phyloP scores from a whole-genome alignment of 345 rosid genomes.

The Mallotus nudiflorus region DNA sequence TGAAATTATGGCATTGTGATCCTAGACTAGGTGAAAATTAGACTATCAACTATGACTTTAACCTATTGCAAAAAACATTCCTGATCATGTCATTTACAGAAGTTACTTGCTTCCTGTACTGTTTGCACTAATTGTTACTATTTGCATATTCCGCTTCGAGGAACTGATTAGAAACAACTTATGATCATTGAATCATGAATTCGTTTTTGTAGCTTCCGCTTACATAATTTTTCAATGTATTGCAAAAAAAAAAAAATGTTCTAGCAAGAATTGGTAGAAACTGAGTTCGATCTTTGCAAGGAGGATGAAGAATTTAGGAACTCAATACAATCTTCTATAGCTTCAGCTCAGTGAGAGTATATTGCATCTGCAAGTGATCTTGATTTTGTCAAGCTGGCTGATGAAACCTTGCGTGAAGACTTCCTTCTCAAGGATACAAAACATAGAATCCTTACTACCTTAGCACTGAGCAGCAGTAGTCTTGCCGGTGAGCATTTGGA shows the following conservation, averaged over 20 bases:
- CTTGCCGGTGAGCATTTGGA: conserved; percentile 46
- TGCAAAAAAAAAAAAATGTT: no score
- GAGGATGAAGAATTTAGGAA: conserved; percentile 84
- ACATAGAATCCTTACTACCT: conserved; percentile 52
- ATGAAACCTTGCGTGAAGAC: conserved; percentile 47
- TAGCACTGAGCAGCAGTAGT: conserved; percentile 55
- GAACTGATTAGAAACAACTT: not conserved
- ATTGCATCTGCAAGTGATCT: conserved; percentile 64
- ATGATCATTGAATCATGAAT: not conserved
- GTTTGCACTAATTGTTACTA: not conserved
- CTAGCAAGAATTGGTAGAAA: conserved; percentile 53
- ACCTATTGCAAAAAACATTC: not conserved
- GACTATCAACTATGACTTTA: not conserved
- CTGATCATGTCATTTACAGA: not conserved
- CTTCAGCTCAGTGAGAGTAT: conserved; percentile 84
- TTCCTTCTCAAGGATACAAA: conserved; percentile 45
- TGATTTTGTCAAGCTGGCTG: conserved; percentile 56
- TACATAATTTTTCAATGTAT: not conserved
- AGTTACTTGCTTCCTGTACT: not conserved
- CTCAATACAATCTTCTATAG: conserved; percentile 86
- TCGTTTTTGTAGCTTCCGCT: not conserved
- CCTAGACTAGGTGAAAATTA: not conserved
- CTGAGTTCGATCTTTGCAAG: conserved; percentile 67
- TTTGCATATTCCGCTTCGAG: not conserved
- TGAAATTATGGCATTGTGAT: not conserved